phyloP scores from a whole-genome alignment of 768 basidiomycete genomes.

The Xanthoconium purpureum region DNA sequence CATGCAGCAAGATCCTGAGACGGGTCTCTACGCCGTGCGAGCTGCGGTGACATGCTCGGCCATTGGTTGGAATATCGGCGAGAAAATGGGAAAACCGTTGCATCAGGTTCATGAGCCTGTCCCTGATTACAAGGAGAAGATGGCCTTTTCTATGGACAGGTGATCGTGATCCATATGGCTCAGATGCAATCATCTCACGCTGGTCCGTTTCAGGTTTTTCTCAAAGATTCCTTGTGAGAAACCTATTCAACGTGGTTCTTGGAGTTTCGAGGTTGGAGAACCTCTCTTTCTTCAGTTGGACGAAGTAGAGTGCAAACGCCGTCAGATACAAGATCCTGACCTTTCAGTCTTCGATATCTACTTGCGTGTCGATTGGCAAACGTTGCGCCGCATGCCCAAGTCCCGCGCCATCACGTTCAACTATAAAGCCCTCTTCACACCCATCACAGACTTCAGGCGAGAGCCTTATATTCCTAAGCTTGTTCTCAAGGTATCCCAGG shows the following conservation, averaged over 20 bases:
- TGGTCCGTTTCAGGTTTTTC: constrained; percentile 38
- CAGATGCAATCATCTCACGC: neutral
- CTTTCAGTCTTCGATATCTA: constrained; percentile 40
- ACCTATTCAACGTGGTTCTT: constrained; percentile 53
- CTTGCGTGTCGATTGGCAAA: constrained; percentile 56
- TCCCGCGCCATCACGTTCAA: constrained; percentile 52
- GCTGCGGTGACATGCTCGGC: constrained; percentile 47
- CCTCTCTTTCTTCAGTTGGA: constrained; percentile 44
- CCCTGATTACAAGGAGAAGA: constrained; percentile 49
- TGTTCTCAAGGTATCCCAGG: constrained; percentile 41
- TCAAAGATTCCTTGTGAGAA: constrained; percentile 44
- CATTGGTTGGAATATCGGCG: constrained; percentile 46
- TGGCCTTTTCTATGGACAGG: constrained; percentile 50
- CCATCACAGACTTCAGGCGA: constrained; percentile 38
- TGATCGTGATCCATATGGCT: constrained; percentile 14
- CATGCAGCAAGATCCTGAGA: constrained; percentile 39
- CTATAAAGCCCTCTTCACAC: constrained; percentile 53
- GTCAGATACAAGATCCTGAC: constrained; percentile 34
- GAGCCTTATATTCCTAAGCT: constrained; percentile 50
- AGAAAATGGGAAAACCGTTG: constrained; percentile 48
- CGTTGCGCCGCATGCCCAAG: constrained; percentile 45
- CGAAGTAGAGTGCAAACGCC: constrained; percentile 36
- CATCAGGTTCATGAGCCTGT: constrained; percentile 47
- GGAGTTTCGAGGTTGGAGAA: constrained; percentile 50
- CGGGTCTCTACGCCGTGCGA: constrained; percentile 43